These are phyloP conservation scores for Pascua sp. DNA, from an alignment of 1,284 basidiomycete genomes.

Conservation along the genomic window DNA sequence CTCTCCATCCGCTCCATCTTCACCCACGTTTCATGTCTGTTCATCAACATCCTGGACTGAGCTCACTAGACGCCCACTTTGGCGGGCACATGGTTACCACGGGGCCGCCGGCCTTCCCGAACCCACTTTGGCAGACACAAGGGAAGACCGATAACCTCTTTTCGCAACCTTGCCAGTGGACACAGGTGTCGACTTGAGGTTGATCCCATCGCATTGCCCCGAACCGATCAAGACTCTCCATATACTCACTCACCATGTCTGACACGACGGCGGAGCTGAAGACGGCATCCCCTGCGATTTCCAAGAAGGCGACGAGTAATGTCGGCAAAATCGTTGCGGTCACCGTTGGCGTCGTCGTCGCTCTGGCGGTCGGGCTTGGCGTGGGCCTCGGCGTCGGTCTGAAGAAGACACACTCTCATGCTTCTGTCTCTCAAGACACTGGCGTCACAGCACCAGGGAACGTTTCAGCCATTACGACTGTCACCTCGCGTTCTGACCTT, in stretches of 20 bases:
- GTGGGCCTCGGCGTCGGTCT: not conserved
- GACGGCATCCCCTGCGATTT: not conserved
- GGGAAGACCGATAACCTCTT: not conserved
- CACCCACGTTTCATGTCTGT: too few species aligned
- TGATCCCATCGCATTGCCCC: too few species aligned
- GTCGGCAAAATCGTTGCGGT: not conserved
- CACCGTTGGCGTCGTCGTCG: not conserved
- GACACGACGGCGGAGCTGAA: not conserved
- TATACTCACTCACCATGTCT: not conserved
- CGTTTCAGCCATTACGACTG: conserved; percentile 2
- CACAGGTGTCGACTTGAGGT: not conserved
- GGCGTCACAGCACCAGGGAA: too few species aligned
- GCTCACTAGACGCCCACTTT: too few species aligned
- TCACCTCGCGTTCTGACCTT: conserved; percentile 25
- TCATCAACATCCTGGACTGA: too few species aligned
- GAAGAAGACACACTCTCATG: not conserved
- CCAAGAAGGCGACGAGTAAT: not conserved
- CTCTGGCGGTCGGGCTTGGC: not conserved
- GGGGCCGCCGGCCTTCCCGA: too few species aligned
- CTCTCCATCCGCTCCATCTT: too few species aligned
- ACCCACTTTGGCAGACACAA: too few species aligned
- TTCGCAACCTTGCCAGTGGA: not conserved
- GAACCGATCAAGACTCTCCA: too few species aligned
- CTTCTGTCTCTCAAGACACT: too few species aligned
- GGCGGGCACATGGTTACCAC: too few species aligned